Evolutionary conservation across 768 basidiomycete species (phyloP).

Genomic region (Pulveroboletus sp.): DNA sequence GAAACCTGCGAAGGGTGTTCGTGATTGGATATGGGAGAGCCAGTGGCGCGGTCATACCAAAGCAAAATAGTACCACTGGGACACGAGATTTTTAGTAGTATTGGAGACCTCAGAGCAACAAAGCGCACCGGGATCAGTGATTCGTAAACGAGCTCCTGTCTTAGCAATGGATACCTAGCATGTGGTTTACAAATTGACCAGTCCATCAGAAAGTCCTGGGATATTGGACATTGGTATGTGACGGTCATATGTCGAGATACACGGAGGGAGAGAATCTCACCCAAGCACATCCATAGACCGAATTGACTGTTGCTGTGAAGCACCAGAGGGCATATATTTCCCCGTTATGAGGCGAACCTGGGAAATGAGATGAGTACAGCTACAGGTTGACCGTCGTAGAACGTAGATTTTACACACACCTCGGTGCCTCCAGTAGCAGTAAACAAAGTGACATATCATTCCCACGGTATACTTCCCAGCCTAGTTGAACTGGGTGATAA

Average conservation of each 20-base stretch:
- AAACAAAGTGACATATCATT: slow-evolving; percentile 61
- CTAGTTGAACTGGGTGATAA: slow-evolving; percentile 36
- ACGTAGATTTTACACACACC: slow-evolving; percentile 40
- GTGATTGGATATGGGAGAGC: not conserved
- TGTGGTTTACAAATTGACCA: slow-evolving; percentile 76
- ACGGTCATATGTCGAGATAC: not conserved
- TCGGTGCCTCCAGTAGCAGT: slow-evolving; percentile 71
- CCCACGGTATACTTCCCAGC: slow-evolving; percentile 79
- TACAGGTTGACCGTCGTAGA: not conserved
- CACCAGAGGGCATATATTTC: slow-evolving; percentile 65
- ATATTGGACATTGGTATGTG: slow-evolving; percentile 25
- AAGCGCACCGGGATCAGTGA: slow-evolving; percentile 52
- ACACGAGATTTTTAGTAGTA: not conserved
- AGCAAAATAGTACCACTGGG: slow-evolving; percentile 73
- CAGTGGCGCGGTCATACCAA: slow-evolving; percentile 43
- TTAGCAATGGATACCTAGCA: slow-evolving; percentile 54
- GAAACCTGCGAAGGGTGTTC: slow-evolving; percentile 44
- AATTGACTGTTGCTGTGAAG: slow-evolving; percentile 57
- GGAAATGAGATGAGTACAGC: not conserved
- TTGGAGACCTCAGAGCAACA: not conserved
- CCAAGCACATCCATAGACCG: slow-evolving; percentile 76
- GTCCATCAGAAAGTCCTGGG: slow-evolving; percentile 85
- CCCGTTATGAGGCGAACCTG: slow-evolving; percentile 35
- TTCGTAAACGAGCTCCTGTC: slow-evolving; percentile 71
- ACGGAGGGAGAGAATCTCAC: slow-evolving; percentile 37